Evolutionary conservation across 1,284 basidiomycete genomes (phyloP).

Genomic region (Butyriboletus appendiculatus): DNA sequence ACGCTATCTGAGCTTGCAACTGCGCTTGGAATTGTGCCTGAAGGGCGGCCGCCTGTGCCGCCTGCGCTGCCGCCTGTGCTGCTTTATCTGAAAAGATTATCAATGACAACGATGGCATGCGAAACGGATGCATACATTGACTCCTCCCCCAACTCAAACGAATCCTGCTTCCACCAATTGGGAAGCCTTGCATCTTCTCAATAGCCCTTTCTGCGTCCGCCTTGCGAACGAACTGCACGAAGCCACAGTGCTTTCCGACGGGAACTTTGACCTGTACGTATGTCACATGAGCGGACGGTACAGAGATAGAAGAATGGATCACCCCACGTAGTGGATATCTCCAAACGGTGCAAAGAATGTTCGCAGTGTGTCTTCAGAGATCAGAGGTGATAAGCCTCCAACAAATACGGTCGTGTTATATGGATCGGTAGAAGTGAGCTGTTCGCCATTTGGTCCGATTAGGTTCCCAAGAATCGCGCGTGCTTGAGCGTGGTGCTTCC

Average conservation of each 20-base stretch:
- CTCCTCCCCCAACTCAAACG: slow-evolving; percentile 91
- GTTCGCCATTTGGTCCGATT: slow-evolving; percentile 82
- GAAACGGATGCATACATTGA: slow-evolving; percentile 62
- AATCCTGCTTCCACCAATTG: slow-evolving; percentile 88
- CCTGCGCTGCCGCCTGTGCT: slow-evolving; percentile 82
- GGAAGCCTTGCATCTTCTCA: slow-evolving; percentile 95
- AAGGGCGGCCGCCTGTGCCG: slow-evolving; percentile 70
- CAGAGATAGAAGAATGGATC: slow-evolving; percentile 6
- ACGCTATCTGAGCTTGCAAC: slow-evolving; percentile 40
- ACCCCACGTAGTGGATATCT: slow-evolving; percentile 84
- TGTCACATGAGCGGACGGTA: slow-evolving; percentile 13
- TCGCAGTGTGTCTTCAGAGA: slow-evolving; percentile 84
- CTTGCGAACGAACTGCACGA: slow-evolving; percentile 93
- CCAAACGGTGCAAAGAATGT: slow-evolving; percentile 91
- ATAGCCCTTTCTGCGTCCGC: slow-evolving; percentile 91
- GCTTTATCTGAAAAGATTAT: slow-evolving; percentile 64
- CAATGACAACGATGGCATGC: slow-evolving; percentile 1
- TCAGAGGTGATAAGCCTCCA: slow-evolving; percentile 82
- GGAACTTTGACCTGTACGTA: slow-evolving; percentile 84
- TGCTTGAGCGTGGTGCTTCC: slow-evolving; percentile 80
- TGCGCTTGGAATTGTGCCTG: slow-evolving; percentile 52
- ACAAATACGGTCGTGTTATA: slow-evolving; percentile 95
- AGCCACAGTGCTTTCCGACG: slow-evolving; percentile 93
- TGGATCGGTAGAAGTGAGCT: slow-evolving; percentile 81
- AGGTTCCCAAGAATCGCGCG: slow-evolving; percentile 77